phyloP scores from a whole-genome alignment of 179 eudicot species.

The Spinacia oleracea region DNA sequence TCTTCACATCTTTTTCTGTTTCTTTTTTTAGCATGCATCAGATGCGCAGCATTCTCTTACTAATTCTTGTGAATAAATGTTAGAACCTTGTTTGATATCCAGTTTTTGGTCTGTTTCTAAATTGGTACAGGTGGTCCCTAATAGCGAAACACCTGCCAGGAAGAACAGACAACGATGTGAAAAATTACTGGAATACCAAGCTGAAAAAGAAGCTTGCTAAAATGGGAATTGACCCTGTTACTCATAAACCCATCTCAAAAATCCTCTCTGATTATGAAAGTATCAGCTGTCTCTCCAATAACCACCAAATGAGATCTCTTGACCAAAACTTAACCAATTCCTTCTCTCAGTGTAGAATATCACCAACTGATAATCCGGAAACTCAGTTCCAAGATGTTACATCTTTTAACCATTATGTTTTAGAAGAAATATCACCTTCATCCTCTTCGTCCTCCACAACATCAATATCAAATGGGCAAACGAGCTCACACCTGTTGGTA shows the following conservation, averaged over 20 bases:
- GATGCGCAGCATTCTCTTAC: neutral
- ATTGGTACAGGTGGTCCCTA: conserved; percentile 69
- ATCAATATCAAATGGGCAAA: conserved; percentile 29
- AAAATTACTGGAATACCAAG: conserved; percentile 93
- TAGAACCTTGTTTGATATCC: neutral
- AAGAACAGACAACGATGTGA: conserved; percentile 93
- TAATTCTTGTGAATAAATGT: neutral
- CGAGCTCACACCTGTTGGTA: conserved; percentile 16
- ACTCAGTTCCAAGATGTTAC: conserved; percentile 22
- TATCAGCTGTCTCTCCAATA: conserved; percentile 45
- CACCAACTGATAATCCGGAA: conserved; percentile 18
- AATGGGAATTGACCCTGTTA: conserved; percentile 80
- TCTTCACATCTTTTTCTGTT: conserved; percentile 13
- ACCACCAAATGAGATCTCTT: conserved; percentile 16
- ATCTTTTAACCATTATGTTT: conserved; percentile 25
- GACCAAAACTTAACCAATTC: conserved; percentile 21
- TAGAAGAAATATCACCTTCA: conserved; percentile 41
- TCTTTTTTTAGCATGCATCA: neutral
- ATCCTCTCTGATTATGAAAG: conserved; percentile 63
- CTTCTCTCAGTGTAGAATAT: conserved; percentile 19
- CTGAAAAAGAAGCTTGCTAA: conserved; percentile 77
- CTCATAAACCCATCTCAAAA: conserved; percentile 79
- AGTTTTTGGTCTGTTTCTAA: conserved; percentile 14
- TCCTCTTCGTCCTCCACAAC: conserved; percentile 41
- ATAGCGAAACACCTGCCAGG: conserved; percentile 83